Conservation (phyloP, 139 green algal species). For the Tetraselmis chui region DNA sequence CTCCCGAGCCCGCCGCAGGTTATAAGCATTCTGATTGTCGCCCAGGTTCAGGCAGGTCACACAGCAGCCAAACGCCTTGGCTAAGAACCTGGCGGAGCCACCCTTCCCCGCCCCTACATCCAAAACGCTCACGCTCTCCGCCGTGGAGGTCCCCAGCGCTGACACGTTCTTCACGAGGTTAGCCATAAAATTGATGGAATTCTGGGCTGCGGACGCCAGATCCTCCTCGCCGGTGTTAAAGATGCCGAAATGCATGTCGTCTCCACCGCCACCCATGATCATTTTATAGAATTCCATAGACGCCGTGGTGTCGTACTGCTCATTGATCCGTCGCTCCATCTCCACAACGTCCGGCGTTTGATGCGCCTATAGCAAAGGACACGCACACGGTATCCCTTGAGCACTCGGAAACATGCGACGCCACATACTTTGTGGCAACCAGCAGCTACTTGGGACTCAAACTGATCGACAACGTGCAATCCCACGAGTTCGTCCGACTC, state of each 20-base stretch:
- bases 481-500: no score
- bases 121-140: constrained; percentile 6
- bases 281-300: constrained; percentile 13
- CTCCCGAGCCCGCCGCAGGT: background rate
- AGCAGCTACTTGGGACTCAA: no score
- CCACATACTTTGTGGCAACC: no score
- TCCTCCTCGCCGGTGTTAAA: constrained; percentile 10
- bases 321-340: constrained; percentile 4
- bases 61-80: constrained; percentile 2
- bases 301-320: constrained; percentile 13
- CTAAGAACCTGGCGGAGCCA: constrained; percentile 2
- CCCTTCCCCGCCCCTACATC: constrained; percentile 9
- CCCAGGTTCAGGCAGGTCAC: constrained; percentile 14
- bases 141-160: background rate
- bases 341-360: background rate
- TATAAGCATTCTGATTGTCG: constrained; percentile 10
- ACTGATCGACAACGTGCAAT: no score
- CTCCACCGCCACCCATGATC: constrained; percentile 13
- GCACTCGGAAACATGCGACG: no score
- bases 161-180: constrained; percentile 1
- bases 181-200: constrained; percentile 3
- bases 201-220: background rate
- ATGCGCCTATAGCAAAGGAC: no score
- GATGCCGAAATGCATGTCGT: constrained; percentile 20
- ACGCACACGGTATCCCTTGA: no score